phyloP scores from a whole-genome alignment of 2,329 filamentous ascomycete species.

The Cryphonectria naterciae region DNA sequence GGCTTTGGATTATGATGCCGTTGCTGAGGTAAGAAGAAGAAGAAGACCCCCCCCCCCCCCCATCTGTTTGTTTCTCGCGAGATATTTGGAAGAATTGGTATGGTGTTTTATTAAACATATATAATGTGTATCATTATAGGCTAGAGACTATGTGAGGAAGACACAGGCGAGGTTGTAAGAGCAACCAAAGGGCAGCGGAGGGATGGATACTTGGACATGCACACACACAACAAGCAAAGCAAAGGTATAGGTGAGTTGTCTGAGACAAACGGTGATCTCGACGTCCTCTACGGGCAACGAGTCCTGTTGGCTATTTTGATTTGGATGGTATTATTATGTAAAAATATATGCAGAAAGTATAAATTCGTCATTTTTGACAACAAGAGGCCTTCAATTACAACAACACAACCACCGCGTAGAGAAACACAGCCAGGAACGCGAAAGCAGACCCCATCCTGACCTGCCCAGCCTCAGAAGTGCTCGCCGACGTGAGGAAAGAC shows the following conservation, averaged over 20 bases:
- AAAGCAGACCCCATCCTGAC: not conserved
- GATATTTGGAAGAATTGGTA: too few relatives aligned
- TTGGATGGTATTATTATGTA: not conserved
- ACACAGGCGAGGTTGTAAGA: not conserved
- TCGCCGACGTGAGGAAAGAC: not conserved
- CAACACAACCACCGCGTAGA: constrained; percentile 8
- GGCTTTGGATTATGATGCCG: constrained; percentile 17
- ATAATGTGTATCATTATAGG: not conserved
- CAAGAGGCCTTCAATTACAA: not conserved
- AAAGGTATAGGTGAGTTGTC: not conserved
- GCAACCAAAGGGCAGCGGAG: not conserved
- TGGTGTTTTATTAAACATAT: not conserved
- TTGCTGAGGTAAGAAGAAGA: constrained; percentile 20
- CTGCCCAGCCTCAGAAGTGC: not conserved
- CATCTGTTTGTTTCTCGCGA: too few relatives aligned
- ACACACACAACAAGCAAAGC: not conserved
- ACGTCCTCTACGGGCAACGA: too few relatives aligned
- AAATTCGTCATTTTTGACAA: not conserved
- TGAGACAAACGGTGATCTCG: not conserved
- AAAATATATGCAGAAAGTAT: too few relatives aligned
- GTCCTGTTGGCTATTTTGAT: too few relatives aligned
- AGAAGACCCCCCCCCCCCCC: too few relatives aligned
- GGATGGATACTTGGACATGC: not conserved
- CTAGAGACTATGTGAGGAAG: not conserved
- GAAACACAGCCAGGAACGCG: not conserved